phyloP scores from a whole-genome alignment of 1,284 basidiomycete genomes.

The Crepidotus sp. region DNA sequence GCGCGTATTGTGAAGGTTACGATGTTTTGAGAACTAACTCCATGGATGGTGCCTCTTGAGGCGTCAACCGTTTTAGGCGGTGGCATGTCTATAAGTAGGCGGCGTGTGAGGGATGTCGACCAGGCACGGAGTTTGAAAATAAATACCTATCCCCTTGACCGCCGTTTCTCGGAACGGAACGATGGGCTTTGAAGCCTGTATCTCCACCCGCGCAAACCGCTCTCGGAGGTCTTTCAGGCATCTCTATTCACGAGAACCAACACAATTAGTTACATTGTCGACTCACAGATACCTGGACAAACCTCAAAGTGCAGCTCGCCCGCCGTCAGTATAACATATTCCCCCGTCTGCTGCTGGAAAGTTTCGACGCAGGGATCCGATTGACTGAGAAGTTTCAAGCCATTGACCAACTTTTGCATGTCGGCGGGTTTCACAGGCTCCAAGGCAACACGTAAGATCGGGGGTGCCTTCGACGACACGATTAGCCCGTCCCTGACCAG shows the following conservation, averaged over 20 bases:
- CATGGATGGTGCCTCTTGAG: conserved; percentile 72
- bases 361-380: conserved; percentile 97
- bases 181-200: conserved; percentile 91
- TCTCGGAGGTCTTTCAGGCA: conserved; percentile 94
- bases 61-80: conserved; percentile 71
- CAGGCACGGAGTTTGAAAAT: conserved; percentile 8
- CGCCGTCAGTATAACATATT: conserved; percentile 94
- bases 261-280: background rate
- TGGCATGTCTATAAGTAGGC: conserved; percentile 66
- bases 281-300: conserved; percentile 6
- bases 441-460: conserved; percentile 93
- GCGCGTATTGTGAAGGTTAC: conserved; percentile 84
- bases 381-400: conserved; percentile 86
- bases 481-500: conserved; percentile 1
- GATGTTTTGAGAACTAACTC: conserved; percentile 59
- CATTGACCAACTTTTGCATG: conserved; percentile 85
- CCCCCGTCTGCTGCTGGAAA: conserved; percentile 94
- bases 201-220: conserved; percentile 87
- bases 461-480: conserved; percentile 48
- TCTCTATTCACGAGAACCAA: conserved; percentile 42
- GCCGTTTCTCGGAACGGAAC: conserved; percentile 98
- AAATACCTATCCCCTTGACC: conserved; percentile 66
- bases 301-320: conserved; percentile 97
- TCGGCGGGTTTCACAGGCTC: conserved; percentile 88
- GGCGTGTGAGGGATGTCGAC: conserved; percentile 8